phyloP scores from a whole-genome alignment of 768 basidiomycete genomes.

The Hemileccinum impolitum region DNA sequence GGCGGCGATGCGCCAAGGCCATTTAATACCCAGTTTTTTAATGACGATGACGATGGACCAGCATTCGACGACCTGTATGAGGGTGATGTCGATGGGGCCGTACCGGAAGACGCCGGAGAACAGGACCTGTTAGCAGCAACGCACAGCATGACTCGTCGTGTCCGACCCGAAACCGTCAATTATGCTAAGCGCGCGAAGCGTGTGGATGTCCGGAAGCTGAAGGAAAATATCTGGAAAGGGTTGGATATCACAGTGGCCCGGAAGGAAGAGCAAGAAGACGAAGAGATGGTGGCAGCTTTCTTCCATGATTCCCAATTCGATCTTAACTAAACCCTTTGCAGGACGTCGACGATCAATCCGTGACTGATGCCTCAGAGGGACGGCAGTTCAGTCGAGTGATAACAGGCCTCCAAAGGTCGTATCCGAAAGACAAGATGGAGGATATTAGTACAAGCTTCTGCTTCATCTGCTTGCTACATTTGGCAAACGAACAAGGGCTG shows the following conservation, averaged over 20 bases:
- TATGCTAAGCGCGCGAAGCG: constrained; percentile 95
- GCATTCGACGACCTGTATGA: constrained; percentile 57
- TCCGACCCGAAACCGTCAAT: constrained; percentile 84
- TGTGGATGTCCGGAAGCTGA: constrained; percentile 93
- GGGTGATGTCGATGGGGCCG: constrained; percentile 45
- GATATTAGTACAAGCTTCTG: constrained; percentile 99
- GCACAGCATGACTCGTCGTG: constrained; percentile 69
- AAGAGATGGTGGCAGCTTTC: constrained; percentile 49
- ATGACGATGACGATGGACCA: constrained; percentile 84
- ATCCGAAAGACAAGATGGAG: constrained; percentile 92
- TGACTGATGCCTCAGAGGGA: constrained; percentile 63
- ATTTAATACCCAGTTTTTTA: constrained; percentile 96
- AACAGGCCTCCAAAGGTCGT: constrained; percentile 71
- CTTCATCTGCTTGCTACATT: constrained; percentile 94
- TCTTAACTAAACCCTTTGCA: constrained; percentile 21
- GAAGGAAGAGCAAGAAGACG: constrained; percentile 37
- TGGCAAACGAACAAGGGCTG: constrained; percentile 95
- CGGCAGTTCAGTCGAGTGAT: constrained; percentile 81
- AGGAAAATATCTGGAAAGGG: constrained; percentile 97
- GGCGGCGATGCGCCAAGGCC: constrained; percentile 58
- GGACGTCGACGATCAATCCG: constrained; percentile 51
- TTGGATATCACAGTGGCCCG: constrained; percentile 68
- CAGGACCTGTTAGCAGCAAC: constrained; percentile 87
- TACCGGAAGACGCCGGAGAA: constrained; percentile 63
- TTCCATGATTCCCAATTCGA: not conserved